Conservation (phyloP, 2,329 filamentous ascomycete genomes). For the Epicoccum sorghinum region DNA sequence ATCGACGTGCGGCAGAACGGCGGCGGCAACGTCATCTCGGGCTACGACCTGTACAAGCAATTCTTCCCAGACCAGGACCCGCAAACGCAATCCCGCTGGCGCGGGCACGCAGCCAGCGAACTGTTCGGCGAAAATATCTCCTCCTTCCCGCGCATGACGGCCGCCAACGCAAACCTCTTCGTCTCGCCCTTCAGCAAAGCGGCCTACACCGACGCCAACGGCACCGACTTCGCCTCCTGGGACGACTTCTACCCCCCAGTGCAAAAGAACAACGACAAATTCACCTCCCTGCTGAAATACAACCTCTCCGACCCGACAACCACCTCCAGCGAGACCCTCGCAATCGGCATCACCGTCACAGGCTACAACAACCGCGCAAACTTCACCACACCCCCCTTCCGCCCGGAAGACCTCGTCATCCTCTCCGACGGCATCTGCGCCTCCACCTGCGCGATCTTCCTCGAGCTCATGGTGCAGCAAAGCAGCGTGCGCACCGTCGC, state of each 20-base stretch:
- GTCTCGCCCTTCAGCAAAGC: conserved; percentile 46
- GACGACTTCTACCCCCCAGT: conserved; percentile 45
- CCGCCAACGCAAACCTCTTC: conserved; percentile 31
- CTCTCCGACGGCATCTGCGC: conserved; percentile 55
- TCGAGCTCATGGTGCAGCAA: conserved; percentile 54
- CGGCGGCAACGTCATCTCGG: conserved; percentile 57
- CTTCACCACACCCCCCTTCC: conserved; percentile 45
- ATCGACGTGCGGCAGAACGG: conserved; percentile 68
- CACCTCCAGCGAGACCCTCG: conserved; percentile 38
- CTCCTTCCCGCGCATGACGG: conserved; percentile 19
- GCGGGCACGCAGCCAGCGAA: conserved; percentile 48
- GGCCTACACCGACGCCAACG: conserved; percentile 32
- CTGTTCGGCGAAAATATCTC: conserved; percentile 35
- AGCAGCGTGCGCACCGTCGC: conserved; percentile 50
- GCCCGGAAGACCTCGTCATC: conserved; percentile 47
- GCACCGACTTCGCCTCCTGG: conserved; percentile 44
- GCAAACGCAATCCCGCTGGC: conserved; percentile 55
- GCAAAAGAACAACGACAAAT: conserved; percentile 41
- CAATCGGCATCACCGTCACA: conserved; percentile 36
- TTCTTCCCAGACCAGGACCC: conserved; percentile 57
- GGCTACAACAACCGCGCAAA: conserved; percentile 36
- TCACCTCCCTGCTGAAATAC: conserved; percentile 48
- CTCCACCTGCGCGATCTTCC: conserved; percentile 54
- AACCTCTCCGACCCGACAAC: conserved; percentile 46
- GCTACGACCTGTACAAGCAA: conserved; percentile 57